Percentiles rank a stretch among this genome's conserved stretches.
phyloP scores from a whole-genome alignment of 306 rosid genomes.

The Fragaria iinumae region DNA sequence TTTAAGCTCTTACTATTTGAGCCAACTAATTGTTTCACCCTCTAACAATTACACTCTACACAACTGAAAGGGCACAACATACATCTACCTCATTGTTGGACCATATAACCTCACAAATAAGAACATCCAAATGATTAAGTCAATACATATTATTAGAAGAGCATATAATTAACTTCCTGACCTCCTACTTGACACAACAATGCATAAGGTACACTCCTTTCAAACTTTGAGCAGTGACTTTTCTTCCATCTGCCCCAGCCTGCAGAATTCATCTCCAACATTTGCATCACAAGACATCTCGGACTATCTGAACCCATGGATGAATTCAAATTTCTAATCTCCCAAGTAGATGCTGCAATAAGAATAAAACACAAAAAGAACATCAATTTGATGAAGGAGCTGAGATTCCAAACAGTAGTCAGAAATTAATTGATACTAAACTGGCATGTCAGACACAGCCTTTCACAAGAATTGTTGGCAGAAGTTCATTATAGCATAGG shows the following conservation, averaged over 20 bases:
- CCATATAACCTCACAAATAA: conserved; percentile 2
- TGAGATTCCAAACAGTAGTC: not conserved
- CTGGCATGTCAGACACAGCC: not conserved
- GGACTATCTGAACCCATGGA: conserved; percentile 61
- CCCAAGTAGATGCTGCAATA: conserved; percentile 88
- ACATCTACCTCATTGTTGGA: not conserved
- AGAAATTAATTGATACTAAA: not conserved
- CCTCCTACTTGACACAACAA: conserved; percentile 93
- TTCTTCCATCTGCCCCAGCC: conserved; percentile 82
- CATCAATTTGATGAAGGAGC: conserved; percentile 12
- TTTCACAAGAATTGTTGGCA: not conserved
- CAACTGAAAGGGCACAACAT: not conserved
- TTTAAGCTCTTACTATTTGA: not conserved
- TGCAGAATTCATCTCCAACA: conserved; percentile 70
- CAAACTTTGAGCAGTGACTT: conserved; percentile 65
- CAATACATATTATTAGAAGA: conserved; percentile 13
- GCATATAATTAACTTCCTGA: conserved; percentile 30
- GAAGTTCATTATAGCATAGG: conserved; percentile 5
- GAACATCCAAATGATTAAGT: conserved; percentile 12
- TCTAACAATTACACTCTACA: not conserved
- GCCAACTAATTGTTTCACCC: not conserved
- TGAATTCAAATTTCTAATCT: conserved; percentile 67
- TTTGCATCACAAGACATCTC: conserved; percentile 80
- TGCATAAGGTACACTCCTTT: conserved; percentile 82
- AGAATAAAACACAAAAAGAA: conserved; percentile 12